Evolutionary conservation across 169 alveolate genomes (phyloP).

Genomic region (Toxoplasma gondii): DNA sequence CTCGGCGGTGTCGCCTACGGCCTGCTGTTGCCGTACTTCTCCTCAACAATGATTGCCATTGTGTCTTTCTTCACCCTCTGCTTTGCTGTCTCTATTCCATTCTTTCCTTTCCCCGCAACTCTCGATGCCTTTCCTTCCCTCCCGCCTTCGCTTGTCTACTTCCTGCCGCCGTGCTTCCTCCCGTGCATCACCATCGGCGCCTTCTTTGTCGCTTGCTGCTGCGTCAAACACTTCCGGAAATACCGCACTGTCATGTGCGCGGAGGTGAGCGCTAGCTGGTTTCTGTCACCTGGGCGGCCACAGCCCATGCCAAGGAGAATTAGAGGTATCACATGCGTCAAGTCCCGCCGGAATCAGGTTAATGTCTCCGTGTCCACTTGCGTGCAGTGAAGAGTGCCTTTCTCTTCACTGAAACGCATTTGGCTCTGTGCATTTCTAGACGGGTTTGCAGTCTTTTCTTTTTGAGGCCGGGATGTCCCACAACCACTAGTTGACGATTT

Average conservation of each 20-base stretch:
- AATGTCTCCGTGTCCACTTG: too few species aligned
- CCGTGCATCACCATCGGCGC: constrained; percentile 32
- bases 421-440: too few species aligned
- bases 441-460: too few species aligned
- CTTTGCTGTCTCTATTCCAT: neutral
- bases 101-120: neutral
- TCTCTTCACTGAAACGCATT: too few species aligned
- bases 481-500: too few species aligned
- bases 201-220: neutral
- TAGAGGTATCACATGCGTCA: too few species aligned
- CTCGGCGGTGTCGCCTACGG: constrained; percentile 1
- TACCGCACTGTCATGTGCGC: neutral
- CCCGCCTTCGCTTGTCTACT: constrained; percentile 4
- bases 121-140: neutral
- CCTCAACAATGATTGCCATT: constrained; percentile 10
- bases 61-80: constrained; percentile 1
- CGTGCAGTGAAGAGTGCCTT: too few species aligned
- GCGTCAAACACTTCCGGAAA: constrained; percentile 14
- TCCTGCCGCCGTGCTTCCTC: neutral
- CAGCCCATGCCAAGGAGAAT: too few species aligned
- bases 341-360: too few species aligned
- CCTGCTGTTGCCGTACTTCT: constrained; percentile 22
- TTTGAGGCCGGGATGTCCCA: too few species aligned
- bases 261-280: neutral
- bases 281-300: neutral